Conservation (phyloP, 495 filamentous ascomycete genomes). For the Talaromyces ruber region DNA sequence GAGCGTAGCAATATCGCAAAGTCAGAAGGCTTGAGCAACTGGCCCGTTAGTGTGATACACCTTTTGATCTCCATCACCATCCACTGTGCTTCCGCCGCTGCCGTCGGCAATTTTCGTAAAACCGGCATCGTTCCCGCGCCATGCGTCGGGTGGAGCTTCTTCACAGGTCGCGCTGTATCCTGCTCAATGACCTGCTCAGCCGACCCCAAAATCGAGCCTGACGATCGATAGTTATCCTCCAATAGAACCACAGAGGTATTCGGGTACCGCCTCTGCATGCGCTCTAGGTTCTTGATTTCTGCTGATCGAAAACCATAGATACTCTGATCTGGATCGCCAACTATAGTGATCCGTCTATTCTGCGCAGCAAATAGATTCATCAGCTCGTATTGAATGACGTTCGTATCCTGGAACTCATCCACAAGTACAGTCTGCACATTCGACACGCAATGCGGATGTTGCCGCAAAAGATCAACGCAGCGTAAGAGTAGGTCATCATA, state of each 20-base stretch:
- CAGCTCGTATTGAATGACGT: conserved; percentile 87
- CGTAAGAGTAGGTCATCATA: conserved; percentile 90
- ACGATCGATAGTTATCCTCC: conserved; percentile 96
- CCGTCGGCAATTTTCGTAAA: conserved; percentile 66
- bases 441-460: conserved; percentile 74
- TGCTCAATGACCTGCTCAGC: conserved; percentile 89
- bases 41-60: conserved; percentile 57
- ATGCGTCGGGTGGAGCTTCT: conserved; percentile 74
- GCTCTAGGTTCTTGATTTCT: conserved; percentile 80
- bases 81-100: conserved; percentile 75
- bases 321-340: conserved; percentile 96
- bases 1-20: conserved; percentile 83
- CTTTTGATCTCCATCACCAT: conserved; percentile 80
- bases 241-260: conserved; percentile 75
- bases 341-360: conserved; percentile 74
- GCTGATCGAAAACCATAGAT: conserved; percentile 98
- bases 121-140: conserved; percentile 74
- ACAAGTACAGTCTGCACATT: conserved; percentile 91
- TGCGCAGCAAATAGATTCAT: conserved; percentile 81
- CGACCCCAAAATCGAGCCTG: conserved; percentile 73
- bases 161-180: conserved; percentile 70
- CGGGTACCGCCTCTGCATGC: conserved; percentile 67
- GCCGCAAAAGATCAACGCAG: conserved; percentile 71
- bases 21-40: conserved; percentile 66
- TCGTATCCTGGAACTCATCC: conserved; percentile 98